Base-by-base conservation (phyloP, 2,329 filamentous ascomycete species). In the Dactylonectria estremocensis region DNA sequence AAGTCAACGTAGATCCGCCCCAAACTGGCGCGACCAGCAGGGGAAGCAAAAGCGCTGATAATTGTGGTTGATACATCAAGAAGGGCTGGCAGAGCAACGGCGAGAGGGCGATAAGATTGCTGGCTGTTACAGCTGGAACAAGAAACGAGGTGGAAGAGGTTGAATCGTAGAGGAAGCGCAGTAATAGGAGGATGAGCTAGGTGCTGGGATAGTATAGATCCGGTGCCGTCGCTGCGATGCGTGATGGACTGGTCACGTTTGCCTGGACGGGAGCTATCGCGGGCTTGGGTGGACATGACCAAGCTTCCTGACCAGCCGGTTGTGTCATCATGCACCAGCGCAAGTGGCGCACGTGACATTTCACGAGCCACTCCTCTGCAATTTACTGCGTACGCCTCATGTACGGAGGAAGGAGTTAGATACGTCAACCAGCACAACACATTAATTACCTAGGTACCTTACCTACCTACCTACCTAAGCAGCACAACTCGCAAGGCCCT, bases 1-100 rank as follows among this genome's bases (percentile, higher is more conserved):
- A 95, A 69, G 88, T 81, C 61, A 93, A 81, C 70, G 85, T 43
- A 6, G 88, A 48, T 87, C 84, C 14, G 83, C 79, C 80, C 3
- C 83, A 77, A 2, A 78, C 69, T 16, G 82, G 78, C 22, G 80
- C 74, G 16, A 84, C 73, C 48, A 84, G 76, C 14, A 83, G 75
- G 28, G 78, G 72, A 20, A 86, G 68, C 35, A 84, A 65, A 37
- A 83, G 66, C 56, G 79, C 77, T 63, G 80, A 78, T 60, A 79
- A 66, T 68, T 80, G 80, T 57, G 81, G 77, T 66, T 80, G 77
- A 77, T 81, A 80, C 84, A 86, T 86, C 69, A 73, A 69, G 74
- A 67, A 62, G 62, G 63, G 50, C 45, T 49, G 61, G 37, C 35
- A 61, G 57, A 35, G 63, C 59, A 28, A 69, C 40, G 22, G 59